Evolutionary conservation across 2,329 filamentous ascomycete species (phyloP), one percentile per base, ranked within the genome.

Genomic region (Capronia coronata): DNA sequence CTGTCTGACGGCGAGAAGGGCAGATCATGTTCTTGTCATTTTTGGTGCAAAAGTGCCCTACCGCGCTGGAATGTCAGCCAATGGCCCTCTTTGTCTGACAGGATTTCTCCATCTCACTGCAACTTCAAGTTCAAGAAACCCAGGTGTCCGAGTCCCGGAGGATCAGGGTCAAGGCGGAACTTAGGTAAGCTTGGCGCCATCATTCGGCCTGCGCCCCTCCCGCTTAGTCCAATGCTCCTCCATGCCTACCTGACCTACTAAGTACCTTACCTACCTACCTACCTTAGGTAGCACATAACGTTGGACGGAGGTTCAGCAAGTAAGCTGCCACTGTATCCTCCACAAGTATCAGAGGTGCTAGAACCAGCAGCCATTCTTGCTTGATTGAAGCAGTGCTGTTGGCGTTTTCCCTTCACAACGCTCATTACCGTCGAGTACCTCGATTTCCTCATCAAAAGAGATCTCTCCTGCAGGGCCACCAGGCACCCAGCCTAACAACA

Each of bases 281-380:
- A 7, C 27, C 46, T 42, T 48, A 30, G 46, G 38, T 10, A 19
- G n/a, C n/a, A n/a, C 47, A 49, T 45, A 42, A 23, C 14, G n/a
- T 44, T 22, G 30, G 39, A 43, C 37, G 43, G 38, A 11, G 16
- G 3, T 35, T 16, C 14, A 27, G 29, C 25, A 50, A 46, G 48
- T 50, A 50, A 50, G 48, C 48, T 50, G 43, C 37, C 42, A 30
- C 21, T 39, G 22, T 22, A 39, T 29, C 43, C 27, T 44, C 16
- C 13, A 19, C 34, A 19, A 30, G 21, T 16, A 46, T 16, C 29
- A 16, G 29, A 32, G 29, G 7, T 29, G 11, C 23, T 8, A 16
- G 16, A 32, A 21, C 40, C 18, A 39, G 13, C 19, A 21, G 10
- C 3, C 16, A 14, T 13, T 30, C 13, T 7, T 30, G 19, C n/a